Percentiles rank a stretch among this genome's conserved stretches.
Evolutionary conservation across 768 basidiomycete genomes (phyloP).

Genomic region (Kwoniella shandongensis): DNA sequence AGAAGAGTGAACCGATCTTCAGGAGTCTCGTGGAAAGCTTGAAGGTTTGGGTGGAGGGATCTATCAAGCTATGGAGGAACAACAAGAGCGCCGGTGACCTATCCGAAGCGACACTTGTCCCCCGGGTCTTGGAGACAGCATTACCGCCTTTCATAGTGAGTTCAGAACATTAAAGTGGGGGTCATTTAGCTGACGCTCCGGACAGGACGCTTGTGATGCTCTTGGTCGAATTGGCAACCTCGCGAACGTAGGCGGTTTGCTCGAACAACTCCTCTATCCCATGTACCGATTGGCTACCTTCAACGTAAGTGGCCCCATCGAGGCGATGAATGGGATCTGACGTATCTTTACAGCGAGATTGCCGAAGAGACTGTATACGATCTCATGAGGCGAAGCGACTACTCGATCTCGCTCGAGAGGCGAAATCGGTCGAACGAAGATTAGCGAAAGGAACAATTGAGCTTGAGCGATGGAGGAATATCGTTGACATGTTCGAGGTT

Average conservation of each 20-base stretch:
- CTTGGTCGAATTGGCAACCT: constrained; percentile 1
- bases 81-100: constrained; percentile 13
- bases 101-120: constrained; percentile 12
- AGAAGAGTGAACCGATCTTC: constrained; percentile 13
- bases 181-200: neutral
- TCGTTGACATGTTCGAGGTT: constrained; percentile 30
- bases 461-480: constrained; percentile 15
- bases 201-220: neutral
- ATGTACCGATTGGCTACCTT: constrained; percentile 18
- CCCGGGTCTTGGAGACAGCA: neutral
- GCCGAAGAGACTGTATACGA: constrained; percentile 5
- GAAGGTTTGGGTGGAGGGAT: constrained; percentile 15
- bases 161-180: neutral
- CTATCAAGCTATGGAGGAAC: constrained; percentile 11
- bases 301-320: no score
- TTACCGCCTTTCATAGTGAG: constrained; percentile 18
- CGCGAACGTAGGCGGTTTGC: neutral
- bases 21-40: constrained; percentile 17
- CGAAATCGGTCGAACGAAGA: constrained; percentile 1
- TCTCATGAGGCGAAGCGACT: constrained; percentile 4
- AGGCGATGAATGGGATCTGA: no score
- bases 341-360: constrained; percentile 23
- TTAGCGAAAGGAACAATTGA: constrained; percentile 4
- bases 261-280: constrained; percentile 20
- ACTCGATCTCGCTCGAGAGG: constrained; percentile 14